Evolutionary conservation across 208 protist genomes (phyloP).

Genomic region (Acanthamoeba healyi): DNA sequence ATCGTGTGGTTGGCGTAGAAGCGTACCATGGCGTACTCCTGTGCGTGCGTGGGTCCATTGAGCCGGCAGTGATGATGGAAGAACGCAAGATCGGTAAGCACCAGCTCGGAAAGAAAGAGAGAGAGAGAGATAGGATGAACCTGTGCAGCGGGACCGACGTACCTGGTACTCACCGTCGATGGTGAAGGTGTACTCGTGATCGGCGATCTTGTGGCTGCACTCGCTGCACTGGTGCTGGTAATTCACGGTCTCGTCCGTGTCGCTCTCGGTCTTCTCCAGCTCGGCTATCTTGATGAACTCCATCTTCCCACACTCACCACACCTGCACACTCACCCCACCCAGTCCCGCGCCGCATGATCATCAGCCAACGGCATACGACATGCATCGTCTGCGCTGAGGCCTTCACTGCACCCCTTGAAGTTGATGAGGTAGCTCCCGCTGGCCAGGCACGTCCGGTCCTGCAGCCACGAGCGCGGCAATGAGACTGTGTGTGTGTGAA

Average conservation of each 20-base stretch:
- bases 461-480: not conserved
- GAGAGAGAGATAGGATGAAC: too few species aligned
- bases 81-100: too few species aligned
- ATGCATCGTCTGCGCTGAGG: not conserved
- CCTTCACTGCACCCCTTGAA: slow-evolving; percentile 9
- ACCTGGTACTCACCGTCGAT: slow-evolving; percentile 52
- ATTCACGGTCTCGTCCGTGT: slow-evolving; percentile 41
- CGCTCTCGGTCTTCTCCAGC: slow-evolving; percentile 25
- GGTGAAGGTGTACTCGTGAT: slow-evolving; percentile 69
- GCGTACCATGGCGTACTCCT: slow-evolving; percentile 32
- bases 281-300: slow-evolving; percentile 64
- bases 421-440: slow-evolving; percentile 31
- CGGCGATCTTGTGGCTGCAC: slow-evolving; percentile 63
- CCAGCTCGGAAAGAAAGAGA: too few species aligned
- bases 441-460: slow-evolving; percentile 52
- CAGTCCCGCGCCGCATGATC: too few species aligned
- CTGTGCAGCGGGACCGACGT: not conserved
- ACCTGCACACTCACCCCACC: not conserved
- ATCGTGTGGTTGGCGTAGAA: not conserved
- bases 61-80: too few species aligned
- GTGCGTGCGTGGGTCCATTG: not conserved
- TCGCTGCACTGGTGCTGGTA: slow-evolving; percentile 68
- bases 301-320: slow-evolving; percentile 44
- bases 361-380: not conserved
- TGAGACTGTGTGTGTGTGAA: too few species aligned